Conservation (phyloP, 495 filamentous ascomycete genomes). For the Aspergillus panamensis region DNA sequence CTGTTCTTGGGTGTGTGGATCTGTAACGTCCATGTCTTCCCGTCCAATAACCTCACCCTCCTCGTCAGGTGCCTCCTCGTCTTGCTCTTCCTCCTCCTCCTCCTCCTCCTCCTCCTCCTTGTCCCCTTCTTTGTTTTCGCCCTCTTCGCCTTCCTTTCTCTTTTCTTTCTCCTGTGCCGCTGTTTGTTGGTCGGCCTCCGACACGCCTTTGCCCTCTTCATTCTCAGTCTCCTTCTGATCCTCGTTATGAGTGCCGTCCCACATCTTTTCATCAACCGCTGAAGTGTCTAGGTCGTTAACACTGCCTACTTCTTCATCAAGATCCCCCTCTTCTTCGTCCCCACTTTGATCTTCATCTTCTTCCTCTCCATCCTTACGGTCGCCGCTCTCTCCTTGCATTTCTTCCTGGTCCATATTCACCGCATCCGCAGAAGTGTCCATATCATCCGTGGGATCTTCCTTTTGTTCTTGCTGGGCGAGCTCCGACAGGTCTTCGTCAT, state of each 20-base stretch:
- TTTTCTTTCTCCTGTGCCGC: conserved; percentile 58
- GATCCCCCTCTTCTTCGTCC: conserved; percentile 56
- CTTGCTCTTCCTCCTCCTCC: conserved; percentile 54
- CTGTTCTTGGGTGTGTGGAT: conserved; percentile 71
- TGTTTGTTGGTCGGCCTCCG: conserved; percentile 61
- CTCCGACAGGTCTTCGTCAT: conserved; percentile 90
- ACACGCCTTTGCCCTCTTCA: conserved; percentile 62
- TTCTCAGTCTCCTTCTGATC: conserved; percentile 78
- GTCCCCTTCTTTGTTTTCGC: conserved; percentile 50
- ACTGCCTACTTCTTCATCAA: conserved; percentile 85
- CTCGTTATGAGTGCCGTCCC: conserved; percentile 80
- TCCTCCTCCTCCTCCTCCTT: conserved; percentile 55
- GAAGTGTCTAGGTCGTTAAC: conserved; percentile 85
- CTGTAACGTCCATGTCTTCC: conserved; percentile 60
- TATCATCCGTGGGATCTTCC: conserved; percentile 59
- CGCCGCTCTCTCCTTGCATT: conserved; percentile 47
- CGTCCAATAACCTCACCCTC: conserved; percentile 59
- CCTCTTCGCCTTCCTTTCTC: conserved; percentile 47
- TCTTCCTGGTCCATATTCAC: conserved; percentile 93
- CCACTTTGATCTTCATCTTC: conserved; percentile 61
- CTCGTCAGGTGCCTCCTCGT: conserved; percentile 54
- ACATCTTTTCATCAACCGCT: conserved; percentile 95
- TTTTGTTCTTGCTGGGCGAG: conserved; percentile 75
- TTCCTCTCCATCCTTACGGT: conserved; percentile 62
- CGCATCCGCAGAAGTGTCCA: conserved; percentile 72